phyloP scores from a whole-genome alignment of 371 early-diverging fungal genomes.

The Saksenaea vasiformis region DNA sequence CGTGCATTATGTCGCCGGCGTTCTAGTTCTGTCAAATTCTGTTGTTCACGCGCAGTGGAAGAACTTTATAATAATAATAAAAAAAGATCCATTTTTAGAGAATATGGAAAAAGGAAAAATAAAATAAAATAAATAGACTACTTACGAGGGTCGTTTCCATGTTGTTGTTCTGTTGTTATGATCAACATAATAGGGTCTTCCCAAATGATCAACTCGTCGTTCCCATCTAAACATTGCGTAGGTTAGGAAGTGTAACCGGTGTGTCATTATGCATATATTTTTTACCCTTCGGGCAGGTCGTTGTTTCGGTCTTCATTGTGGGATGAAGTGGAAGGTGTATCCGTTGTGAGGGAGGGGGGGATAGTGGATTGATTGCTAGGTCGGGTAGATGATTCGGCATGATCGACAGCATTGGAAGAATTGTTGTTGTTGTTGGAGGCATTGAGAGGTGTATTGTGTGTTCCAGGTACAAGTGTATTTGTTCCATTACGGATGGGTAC shows the following conservation, averaged over 20 bases:
- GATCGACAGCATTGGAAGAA: constrained; percentile 19
- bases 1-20: constrained; percentile 78
- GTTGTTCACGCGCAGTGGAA: constrained; percentile 51
- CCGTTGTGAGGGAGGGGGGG: constrained; percentile 6
- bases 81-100: constrained; percentile 5
- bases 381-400: constrained; percentile 14
- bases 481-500: constrained; percentile 42
- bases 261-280: no score
- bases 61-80: no score
- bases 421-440: constrained; percentile 21
- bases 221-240: constrained; percentile 61
- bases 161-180: constrained; percentile 72
- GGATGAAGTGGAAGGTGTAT: constrained; percentile 10
- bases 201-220: constrained; percentile 65
- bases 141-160: constrained; percentile 68
- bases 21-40: constrained; percentile 69
- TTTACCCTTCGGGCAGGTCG: constrained; percentile 74
- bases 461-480: constrained; percentile 43
- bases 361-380: constrained; percentile 15
- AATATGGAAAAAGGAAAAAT: not conserved
- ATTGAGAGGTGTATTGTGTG: constrained; percentile 25
- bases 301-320: constrained; percentile 35
- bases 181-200: constrained; percentile 75
- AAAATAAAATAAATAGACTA: no score
- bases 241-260: not conserved